Evolutionary conservation across 306 rosid genomes (phyloP).

Genomic region (Malus orientalis): DNA sequence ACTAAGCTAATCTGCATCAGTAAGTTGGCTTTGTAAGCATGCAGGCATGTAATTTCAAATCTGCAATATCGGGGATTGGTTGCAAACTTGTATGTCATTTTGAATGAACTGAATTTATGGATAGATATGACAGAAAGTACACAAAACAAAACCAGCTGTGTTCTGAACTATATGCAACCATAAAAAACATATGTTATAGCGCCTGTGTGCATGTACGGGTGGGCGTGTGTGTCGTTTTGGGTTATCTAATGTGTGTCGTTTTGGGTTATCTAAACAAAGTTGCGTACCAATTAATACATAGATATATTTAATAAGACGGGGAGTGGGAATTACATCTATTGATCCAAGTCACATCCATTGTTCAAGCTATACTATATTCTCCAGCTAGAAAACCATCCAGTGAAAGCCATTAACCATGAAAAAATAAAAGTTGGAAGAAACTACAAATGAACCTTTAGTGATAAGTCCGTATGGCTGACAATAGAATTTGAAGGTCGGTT

Average conservation of each 20-base stretch:
- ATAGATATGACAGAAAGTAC: not conserved
- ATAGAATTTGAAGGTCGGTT: constrained; percentile 28
- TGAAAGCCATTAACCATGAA: constrained; percentile 11
- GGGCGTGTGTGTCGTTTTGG: not conserved
- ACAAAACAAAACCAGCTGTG: not conserved
- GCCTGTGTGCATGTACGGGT: not conserved
- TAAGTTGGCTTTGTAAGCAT: constrained; percentile 10
- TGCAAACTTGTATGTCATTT: not conserved
- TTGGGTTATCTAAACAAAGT: not conserved
- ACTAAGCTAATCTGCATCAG: constrained; percentile 77
- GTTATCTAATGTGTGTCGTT: not conserved
- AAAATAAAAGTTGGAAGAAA: not conserved
- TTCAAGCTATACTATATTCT: not conserved
- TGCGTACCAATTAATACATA: not conserved
- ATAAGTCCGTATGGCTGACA: constrained; percentile 37
- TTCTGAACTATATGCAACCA: not conserved
- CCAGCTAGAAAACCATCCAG: constrained; percentile 3
- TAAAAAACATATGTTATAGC: not conserved
- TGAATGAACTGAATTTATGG: not conserved
- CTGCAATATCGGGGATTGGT: not conserved
- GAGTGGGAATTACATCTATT: not conserved
- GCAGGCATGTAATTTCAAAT: not conserved
- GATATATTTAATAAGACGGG: not conserved
- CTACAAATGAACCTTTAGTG: constrained; percentile 51
- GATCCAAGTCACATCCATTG: not conserved